Evolutionary conservation across 1,139 yeast species (phyloP).

Genomic region (Tardiomyces blankii): DNA sequence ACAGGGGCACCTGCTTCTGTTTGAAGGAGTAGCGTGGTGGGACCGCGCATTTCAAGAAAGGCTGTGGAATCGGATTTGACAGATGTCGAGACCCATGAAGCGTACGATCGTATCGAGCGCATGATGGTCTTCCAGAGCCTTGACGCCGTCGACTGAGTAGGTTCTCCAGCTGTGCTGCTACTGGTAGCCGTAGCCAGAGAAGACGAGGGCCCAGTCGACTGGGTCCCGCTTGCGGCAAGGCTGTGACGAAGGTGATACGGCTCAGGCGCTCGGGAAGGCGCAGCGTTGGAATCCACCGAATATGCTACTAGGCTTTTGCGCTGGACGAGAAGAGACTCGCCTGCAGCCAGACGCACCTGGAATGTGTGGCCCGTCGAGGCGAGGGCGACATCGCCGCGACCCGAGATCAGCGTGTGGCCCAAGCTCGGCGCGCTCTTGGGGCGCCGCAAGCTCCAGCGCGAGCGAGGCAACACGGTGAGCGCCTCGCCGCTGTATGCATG

Average conservation of each 20-base stretch:
- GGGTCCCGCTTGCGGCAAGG: background rate
- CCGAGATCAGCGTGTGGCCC: constrained; percentile 23
- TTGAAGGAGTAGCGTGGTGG: constrained; percentile 10
- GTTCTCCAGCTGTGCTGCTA: background rate
- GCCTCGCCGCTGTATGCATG: constrained; percentile 22
- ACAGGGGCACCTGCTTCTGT: constrained; percentile 1
- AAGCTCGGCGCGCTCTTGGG: constrained; percentile 12
- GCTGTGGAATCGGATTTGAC: constrained; percentile 8
- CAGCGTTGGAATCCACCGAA: constrained; percentile 20
- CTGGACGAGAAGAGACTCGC: constrained; percentile 24
- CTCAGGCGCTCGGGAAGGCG: background rate
- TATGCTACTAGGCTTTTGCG: constrained; percentile 25
- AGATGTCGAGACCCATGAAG: background rate
- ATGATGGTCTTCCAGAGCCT: background rate
- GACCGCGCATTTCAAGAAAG: constrained; percentile 9
- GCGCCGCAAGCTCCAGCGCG: constrained; percentile 10
- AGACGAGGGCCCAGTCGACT: background rate
- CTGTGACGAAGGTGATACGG: background rate
- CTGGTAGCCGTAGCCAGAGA: too few species aligned
- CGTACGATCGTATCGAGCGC: background rate
- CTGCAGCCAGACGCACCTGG: constrained; percentile 20
- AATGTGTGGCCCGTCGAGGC: constrained; percentile 23
- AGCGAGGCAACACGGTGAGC: constrained; percentile 15
- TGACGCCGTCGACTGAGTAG: background rate
- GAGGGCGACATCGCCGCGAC: constrained; percentile 29